Conservation (phyloP, 192 early-diverging fungal species). For the Thamnidium elegans region DNA sequence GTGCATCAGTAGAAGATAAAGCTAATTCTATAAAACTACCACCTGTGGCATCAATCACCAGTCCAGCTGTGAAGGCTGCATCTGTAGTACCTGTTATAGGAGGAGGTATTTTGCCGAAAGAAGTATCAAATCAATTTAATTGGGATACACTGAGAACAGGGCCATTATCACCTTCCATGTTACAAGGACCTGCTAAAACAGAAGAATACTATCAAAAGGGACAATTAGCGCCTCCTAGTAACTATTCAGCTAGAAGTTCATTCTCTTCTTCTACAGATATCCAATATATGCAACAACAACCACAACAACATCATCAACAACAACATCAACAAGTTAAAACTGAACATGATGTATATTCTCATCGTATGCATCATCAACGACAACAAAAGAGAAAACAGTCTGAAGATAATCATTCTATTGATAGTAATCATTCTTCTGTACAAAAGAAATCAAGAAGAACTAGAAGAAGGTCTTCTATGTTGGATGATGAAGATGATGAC, state of each 20-base stretch:
- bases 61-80: slow-evolving; percentile 33
- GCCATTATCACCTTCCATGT: slow-evolving; percentile 48
- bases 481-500: background rate
- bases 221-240: too few relatives aligned
- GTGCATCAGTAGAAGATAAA: slow-evolving; percentile 29
- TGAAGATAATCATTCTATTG: background rate
- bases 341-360: too few relatives aligned
- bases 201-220: slow-evolving; percentile 19
- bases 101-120: slow-evolving; percentile 31
- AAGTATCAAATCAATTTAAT: slow-evolving; percentile 24
- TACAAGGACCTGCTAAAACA: slow-evolving; percentile 57
- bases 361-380: background rate
- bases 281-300: too few relatives aligned
- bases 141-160: slow-evolving; percentile 68
- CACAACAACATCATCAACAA: too few relatives aligned
- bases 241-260: too few relatives aligned
- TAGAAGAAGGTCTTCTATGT: background rate
- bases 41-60: slow-evolving; percentile 63
- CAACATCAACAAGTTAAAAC: too few relatives aligned
- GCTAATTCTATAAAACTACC: slow-evolving; percentile 54
- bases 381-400: background rate
- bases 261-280: too few relatives aligned
- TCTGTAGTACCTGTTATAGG: slow-evolving; percentile 31
- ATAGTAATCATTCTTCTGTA: background rate
- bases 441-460: background rate